Base-by-base conservation (phyloP, 2,329 filamentous ascomycete genomes). In the Aspergillus ruber region DNA sequence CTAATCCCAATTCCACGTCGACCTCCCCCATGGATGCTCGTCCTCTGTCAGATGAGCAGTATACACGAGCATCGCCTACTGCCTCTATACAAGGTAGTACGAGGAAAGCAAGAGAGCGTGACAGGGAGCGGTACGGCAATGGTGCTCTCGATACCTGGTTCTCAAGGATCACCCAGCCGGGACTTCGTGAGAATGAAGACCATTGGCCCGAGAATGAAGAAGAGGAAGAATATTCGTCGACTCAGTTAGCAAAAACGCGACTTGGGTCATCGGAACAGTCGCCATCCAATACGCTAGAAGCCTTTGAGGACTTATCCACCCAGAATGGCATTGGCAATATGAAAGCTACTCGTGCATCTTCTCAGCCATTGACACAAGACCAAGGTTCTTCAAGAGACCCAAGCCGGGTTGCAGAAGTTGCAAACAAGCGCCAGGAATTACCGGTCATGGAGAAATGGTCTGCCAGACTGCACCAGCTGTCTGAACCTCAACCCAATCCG, bases 121-220 rank as follows among this genome's bases (percentile, higher is more conserved):
- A 55, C 13, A 49, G 43, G 29, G 58, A 61, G 21, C 52, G 50
- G 5, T 56, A 58, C 38, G 53, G 54, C 2, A 61, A 58, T 36
- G 61, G 58, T 18, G 55, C 58, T n/a, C 51, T 67, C 8, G 64
- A 67, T 44, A 60, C 57, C 4, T 66, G 63, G 63, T 60, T 67
- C 25, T 43, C 52, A 17, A 61, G 46, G 15, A 52, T 48, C 3
- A 52, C 56, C 2, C 51, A 51, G 27, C 47, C 39, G 3, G 10
- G 46, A 5, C 23, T 43, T 17, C n/a, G 43, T 7, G 46, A 41
- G 7, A 32, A 13, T 9, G 21, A 33, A 12, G 21, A 27, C 4
- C 45, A 18, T 3, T 23, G 48, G 18, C 18, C 25, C 1, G 33
- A 32, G 4, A 33, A 38, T 8, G 46, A 46, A 9, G 29, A 48